Base-by-base conservation (phyloP, 2,329 filamentous ascomycete genomes). In the Sclerotinia subarctica region DNA sequence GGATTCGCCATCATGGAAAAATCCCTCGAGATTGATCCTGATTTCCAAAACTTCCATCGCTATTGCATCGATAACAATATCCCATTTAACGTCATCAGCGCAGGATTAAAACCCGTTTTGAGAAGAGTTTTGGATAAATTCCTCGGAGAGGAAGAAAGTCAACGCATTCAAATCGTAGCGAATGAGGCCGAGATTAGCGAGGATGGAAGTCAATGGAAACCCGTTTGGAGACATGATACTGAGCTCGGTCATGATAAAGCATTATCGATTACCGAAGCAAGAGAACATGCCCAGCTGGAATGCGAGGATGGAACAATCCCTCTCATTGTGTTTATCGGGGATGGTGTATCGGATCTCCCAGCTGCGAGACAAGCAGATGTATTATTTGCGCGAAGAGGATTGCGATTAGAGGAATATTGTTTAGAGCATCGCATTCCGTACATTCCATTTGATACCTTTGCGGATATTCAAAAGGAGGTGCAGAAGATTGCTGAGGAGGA, bases 61-160 rank as follows among this genome's bases (percentile, higher is more conserved):
- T 90, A 87, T 78, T 90, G 88, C 78, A 76, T 87, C 53, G 81
- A 80, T 68, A 86, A 89, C 75, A 78, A 82, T 2, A 89, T 90
- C 66, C 86, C 87, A 1, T 90, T 90, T 79, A 89, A 90, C 73
- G 84, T 90, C 68, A 90, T 90, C 75, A 89, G 86, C 24, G 88
- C 88, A 3, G 88, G 88, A 0, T 78, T 90, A 29, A 89, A 90
- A 76, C 88, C 88, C 0, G 82, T 90, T 15, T 77, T 90, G 17
- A 78, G 85, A 11, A 81, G 80, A 66, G 88, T 90, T 0, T 80
- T 90, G 38, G 87, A 90, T 72, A 82, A 84, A 19, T 90, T 89
- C 78, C 78, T 90, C 5, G 88, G 88, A 52, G 85, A 88, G 74
- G 83, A 67, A 15, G 65, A 67, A 13, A 67, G 65, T 29, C n/a